phyloP scores from a whole-genome alignment of 108 stramenopile species.

The Thalassiosira profunda region DNA sequence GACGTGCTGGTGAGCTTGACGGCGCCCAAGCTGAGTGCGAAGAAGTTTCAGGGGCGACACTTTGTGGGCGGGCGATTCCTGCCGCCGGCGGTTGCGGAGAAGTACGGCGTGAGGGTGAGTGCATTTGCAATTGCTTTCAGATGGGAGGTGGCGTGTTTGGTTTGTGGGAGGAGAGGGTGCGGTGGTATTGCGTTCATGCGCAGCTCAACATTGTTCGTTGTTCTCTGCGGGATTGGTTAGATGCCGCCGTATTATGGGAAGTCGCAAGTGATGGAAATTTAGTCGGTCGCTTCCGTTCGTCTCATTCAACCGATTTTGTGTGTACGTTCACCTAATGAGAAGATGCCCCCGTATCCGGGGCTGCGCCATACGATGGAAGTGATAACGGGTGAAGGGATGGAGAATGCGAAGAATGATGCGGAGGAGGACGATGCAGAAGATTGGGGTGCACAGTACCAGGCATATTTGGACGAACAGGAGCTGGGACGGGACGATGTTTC shows the following conservation, averaged over 20 bases:
- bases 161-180: no score
- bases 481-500: conserved; percentile 21
- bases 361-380: conserved; percentile 53
- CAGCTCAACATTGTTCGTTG: no score
- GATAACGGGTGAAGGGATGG: conserved; percentile 1
- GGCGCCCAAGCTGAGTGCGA: conserved; percentile 88
- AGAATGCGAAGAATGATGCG: neutral
- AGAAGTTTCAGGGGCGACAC: conserved; percentile 83
- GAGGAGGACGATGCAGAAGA: conserved; percentile 25
- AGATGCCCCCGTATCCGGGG: conserved; percentile 53
- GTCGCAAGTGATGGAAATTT: conserved; percentile 77
- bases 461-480: conserved; percentile 55
- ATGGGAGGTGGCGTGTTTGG: no score
- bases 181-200: no score
- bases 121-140: neutral
- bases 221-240: neutral
- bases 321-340: no score
- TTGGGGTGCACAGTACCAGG: conserved; percentile 68
- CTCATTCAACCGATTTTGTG: neutral
- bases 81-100: conserved; percentile 77
- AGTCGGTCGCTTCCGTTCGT: neutral
- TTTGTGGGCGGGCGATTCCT: conserved; percentile 96
- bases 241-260: conserved; percentile 87
- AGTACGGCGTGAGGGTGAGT: conserved; percentile 77
- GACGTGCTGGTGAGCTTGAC: conserved; percentile 92